Base-by-base conservation (phyloP, 75 land plant species). In the Larix kaempferi region DNA sequence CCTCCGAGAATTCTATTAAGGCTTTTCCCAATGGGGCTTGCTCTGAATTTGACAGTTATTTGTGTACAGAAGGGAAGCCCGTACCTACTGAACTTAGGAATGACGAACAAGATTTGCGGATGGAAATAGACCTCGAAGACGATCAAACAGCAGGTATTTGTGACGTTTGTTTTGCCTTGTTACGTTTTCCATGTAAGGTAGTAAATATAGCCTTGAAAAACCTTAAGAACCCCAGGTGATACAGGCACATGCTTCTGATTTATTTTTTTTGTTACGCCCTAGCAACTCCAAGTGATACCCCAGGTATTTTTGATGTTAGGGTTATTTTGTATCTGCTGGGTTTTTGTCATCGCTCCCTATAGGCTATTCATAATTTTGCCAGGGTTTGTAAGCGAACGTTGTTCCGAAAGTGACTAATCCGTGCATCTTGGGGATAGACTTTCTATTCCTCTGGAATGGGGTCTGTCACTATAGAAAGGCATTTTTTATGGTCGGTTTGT, bases 1-100 rank as follows among this genome's bases (percentile, higher is more conserved):
- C 57, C 1, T 25, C 29, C 13, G 33, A 16, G 23, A 52, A 12
- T 52, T 14, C n/a, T 15, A 15, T 19, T 74, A 74, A 61, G 12
- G 13, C 7, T 52, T 74, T 74, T 2, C 64, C 16, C 13, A 4
- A 25, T 19, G 19, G 26, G 3, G 10, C 15, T 74, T 74, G 29
- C 5, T 26, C 25, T 7, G 21, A 67, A 17, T 1, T 41, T 7
- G 52, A 12, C 10, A 69, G 39, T 21, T 39, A 15, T 79, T 26
- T 7, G 56, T 71, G 2, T 55, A 37, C 78, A 95, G 98, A 97
- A 82, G 99, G 99, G 55, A 97, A 95, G 82, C 99, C 98, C 3
- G 86, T 97, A 57, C 99, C 99, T 5, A 97, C 99, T 2, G 99
- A 97, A 85, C 88, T 97, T 2, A 62, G 98, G 72, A 97, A 95